These are phyloP conservation scores for Calonectria pseudoturangicola DNA, from an alignment of 2,329 filamentous ascomycete species.

Conservation along the genomic window DNA sequence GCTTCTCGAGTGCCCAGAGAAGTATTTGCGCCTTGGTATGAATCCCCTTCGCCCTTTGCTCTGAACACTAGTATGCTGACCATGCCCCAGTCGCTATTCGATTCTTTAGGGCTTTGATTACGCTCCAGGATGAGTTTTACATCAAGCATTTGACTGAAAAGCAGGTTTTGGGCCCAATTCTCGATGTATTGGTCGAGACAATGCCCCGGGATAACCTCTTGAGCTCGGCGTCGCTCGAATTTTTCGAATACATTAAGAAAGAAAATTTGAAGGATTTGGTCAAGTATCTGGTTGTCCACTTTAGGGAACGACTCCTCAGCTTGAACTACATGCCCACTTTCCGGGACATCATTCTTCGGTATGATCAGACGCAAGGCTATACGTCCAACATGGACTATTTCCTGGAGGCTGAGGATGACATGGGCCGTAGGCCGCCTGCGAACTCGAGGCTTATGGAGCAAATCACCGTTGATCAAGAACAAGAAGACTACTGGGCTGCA, in stretches of 20 bases:
- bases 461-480: conserved; percentile 81
- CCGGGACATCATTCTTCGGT: conserved; percentile 82
- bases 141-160: conserved; percentile 89
- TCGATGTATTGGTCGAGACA: conserved; percentile 88
- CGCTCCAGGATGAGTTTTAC: conserved; percentile 93
- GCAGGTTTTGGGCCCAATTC: conserved; percentile 86
- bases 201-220: conserved; percentile 95
- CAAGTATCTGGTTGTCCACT: conserved; percentile 88
- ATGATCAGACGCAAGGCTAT: conserved; percentile 85
- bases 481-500: conserved; percentile 95
- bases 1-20: conserved; percentile 88
- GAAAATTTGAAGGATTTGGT: conserved; percentile 89
- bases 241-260: conserved; percentile 92
- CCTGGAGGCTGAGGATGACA: conserved; percentile 80
- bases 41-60: background rate
- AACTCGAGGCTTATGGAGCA: conserved; percentile 83
- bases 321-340: conserved; percentile 93
- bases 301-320: conserved; percentile 83
- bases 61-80: conserved; percentile 51
- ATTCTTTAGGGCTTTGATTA: conserved; percentile 92
- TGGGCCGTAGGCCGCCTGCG: conserved; percentile 64
- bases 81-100: conserved; percentile 84
- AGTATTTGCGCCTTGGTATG: conserved; percentile 92
- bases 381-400: conserved; percentile 81
- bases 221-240: conserved; percentile 93